phyloP scores from a whole-genome alignment of 352 stramenopile genomes.

The Globisporangium rhizosaccharum region DNA sequence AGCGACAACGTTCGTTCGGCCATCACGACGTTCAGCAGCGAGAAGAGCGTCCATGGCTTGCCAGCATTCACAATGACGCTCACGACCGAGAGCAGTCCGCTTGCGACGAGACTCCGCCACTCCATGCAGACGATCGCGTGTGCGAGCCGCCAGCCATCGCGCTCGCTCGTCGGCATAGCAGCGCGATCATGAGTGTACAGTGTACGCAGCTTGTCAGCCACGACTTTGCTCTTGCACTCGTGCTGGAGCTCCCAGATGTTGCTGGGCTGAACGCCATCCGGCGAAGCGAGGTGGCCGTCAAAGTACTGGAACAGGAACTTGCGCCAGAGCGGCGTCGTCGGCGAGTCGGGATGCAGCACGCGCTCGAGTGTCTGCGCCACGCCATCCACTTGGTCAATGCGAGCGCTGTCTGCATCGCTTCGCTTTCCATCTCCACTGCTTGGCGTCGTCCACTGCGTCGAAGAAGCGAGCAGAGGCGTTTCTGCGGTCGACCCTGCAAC shows the following conservation, averaged over 20 bases:
- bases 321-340: constrained; percentile 28
- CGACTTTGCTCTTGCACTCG: constrained; percentile 31
- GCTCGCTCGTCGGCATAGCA: too few relatives aligned
- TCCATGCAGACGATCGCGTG: constrained; percentile 27
- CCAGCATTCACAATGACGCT: constrained; percentile 32
- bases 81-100: constrained; percentile 32
- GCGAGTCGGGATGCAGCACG: constrained; percentile 23
- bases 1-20: constrained; percentile 20
- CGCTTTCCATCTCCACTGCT: too few relatives aligned
- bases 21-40: constrained; percentile 26
- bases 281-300: constrained; percentile 19
- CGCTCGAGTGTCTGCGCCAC: neutral
- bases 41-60: constrained; percentile 39
- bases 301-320: constrained; percentile 39
- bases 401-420: too few relatives aligned
- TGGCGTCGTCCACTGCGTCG: too few relatives aligned
- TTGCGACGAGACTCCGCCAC: constrained; percentile 21
- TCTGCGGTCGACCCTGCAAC: too few relatives aligned
- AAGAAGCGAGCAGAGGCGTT: too few relatives aligned
- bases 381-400: too few relatives aligned
- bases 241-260: constrained; percentile 47
- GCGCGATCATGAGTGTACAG: constrained; percentile 8
- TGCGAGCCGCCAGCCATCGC: constrained; percentile 13
- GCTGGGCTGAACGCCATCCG: constrained; percentile 23
- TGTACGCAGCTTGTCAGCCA: constrained; percentile 21